These are phyloP conservation scores for Lachnellula willkommii DNA, from an alignment of 2,329 filamentous ascomycete genomes.

Conservation along the genomic window DNA sequence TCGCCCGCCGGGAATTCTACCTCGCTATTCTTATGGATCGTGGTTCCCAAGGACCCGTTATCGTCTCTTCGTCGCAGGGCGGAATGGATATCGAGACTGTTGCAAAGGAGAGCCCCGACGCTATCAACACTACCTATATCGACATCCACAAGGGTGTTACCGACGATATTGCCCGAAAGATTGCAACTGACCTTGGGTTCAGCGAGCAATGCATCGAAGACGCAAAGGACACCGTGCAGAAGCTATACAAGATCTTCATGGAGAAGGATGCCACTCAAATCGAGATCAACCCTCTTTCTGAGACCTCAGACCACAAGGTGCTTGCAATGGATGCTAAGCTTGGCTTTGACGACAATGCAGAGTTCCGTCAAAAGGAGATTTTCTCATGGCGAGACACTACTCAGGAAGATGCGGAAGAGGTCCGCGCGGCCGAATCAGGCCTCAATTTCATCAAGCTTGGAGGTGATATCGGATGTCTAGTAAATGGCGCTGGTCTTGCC, in stretches of 20 bases:
- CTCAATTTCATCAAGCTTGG: constrained; percentile 99
- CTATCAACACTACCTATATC: constrained; percentile 89
- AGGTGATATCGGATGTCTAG: constrained; percentile 96
- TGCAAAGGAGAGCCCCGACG: constrained; percentile 94
- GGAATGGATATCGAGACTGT: constrained; percentile 99
- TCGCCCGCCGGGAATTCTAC: constrained; percentile 98
- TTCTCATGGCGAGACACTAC: constrained; percentile 90
- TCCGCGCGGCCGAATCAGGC: constrained; percentile 88
- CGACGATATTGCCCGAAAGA: constrained; percentile 85
- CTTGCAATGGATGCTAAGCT: constrained; percentile 99
- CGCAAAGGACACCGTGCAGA: constrained; percentile 94
- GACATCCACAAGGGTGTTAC: constrained; percentile 94
- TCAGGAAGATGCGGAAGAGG: constrained; percentile 96
- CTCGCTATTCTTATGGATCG: constrained; percentile 98
- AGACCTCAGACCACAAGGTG: constrained; percentile 97
- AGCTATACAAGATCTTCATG: constrained; percentile 97
- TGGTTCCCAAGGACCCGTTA: constrained; percentile 81
- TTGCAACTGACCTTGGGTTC: constrained; percentile 90
- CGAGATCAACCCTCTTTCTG: constrained; percentile 97
- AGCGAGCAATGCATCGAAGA: constrained; percentile 96
- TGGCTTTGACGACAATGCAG: constrained; percentile 96
- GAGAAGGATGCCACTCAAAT: constrained; percentile 99
- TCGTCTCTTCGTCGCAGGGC: constrained; percentile 95
- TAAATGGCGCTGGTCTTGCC: constrained; percentile 97
- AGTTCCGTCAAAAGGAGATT: constrained; percentile 95